Evolutionary conservation across 2,329 filamentous ascomycete genomes (phyloP), one percentile per base, ranked within the genome.

Genomic region (Aureobasidium sp.): DNA sequence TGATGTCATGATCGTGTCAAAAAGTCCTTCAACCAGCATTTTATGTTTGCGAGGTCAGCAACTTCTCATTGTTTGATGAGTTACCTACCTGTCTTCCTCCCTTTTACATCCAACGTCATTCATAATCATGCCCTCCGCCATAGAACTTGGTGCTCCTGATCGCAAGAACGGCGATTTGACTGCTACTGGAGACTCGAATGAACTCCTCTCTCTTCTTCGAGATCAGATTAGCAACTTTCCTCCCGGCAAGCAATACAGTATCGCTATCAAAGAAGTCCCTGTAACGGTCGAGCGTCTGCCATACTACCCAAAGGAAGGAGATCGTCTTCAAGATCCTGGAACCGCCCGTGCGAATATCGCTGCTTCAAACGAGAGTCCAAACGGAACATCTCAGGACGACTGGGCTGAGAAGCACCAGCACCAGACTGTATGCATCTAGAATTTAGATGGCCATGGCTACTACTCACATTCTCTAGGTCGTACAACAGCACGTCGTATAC

Each of bases 401-500:
- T 75, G 70, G 64, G 63, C 68, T 2, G 55, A 59, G 19, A 59
- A 64, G 0, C 68, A 76, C 57, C 56, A 66, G 0, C 62, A 74
- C 50, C 65, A 74, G 58, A 69, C 68, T 3, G 64, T 57, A 50
- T 4, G 50, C n/a, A n/a, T 35, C 3, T 37, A 30, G 38, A 19
- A 11, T 16, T 22, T 6, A 2, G 27, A 24, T 19, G 8, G 4
- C 12, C 2, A 2, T 21, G 16, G 16, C 7, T 2, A 48, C 3
- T 38, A 27, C 56, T 59, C 22, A 45, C 24, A 25, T 19, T 22
- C 6, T 38, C 48, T 14, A 61, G 62, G 71, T 78, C 11, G 68
- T 80, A 3, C 74, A 78, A 60, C 77, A 80, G 59, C 78, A 80
- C 61, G 70, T 71, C 59, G 66, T 67, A 19, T 79, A 76, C 67